A percentile compares a stretch with the other conserved stretches of the same genome.
phyloP scores from a whole-genome alignment of 495 filamentous ascomycete genomes.

The Pyronema domesticum region DNA sequence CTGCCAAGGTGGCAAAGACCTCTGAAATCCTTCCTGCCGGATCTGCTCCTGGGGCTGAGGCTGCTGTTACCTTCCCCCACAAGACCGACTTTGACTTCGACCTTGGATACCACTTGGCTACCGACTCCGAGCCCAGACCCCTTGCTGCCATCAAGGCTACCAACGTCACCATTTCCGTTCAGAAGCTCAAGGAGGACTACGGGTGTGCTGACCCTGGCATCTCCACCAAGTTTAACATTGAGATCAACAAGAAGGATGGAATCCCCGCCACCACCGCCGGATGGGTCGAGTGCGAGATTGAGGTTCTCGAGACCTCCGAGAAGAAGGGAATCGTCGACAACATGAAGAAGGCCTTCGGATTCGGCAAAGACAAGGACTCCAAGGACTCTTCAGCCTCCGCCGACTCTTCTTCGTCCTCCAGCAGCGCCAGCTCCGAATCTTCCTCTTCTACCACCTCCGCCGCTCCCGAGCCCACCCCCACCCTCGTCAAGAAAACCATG shows the following conservation, averaged over 20 bases:
- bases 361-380: conserved; percentile 65
- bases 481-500: conserved; percentile 42
- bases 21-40: conserved; percentile 60
- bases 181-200: conserved; percentile 52
- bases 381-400: conserved; percentile 35
- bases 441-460: conserved; percentile 28
- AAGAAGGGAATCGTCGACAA: conserved; percentile 71
- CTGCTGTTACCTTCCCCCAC: conserved; percentile 77
- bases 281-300: conserved; percentile 67
- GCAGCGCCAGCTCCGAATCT: conserved; percentile 23
- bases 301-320: conserved; percentile 34
- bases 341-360: conserved; percentile 87
- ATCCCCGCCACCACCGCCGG: conserved; percentile 62
- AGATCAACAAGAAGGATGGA: conserved; percentile 55
- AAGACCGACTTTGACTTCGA: conserved; percentile 65
- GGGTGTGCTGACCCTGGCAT: conserved; percentile 62
- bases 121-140: conserved; percentile 20
- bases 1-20: conserved; percentile 25
- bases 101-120: conserved; percentile 53
- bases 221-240: conserved; percentile 57
- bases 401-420: conserved; percentile 27
- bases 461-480: conserved; percentile 31
- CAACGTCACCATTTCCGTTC: conserved; percentile 70
- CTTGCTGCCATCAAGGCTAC: conserved; percentile 42
- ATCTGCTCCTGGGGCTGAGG: conserved; percentile 59